Conservation (phyloP, 352 stramenopile species). For the Aphanomyces euteiches region DNA sequence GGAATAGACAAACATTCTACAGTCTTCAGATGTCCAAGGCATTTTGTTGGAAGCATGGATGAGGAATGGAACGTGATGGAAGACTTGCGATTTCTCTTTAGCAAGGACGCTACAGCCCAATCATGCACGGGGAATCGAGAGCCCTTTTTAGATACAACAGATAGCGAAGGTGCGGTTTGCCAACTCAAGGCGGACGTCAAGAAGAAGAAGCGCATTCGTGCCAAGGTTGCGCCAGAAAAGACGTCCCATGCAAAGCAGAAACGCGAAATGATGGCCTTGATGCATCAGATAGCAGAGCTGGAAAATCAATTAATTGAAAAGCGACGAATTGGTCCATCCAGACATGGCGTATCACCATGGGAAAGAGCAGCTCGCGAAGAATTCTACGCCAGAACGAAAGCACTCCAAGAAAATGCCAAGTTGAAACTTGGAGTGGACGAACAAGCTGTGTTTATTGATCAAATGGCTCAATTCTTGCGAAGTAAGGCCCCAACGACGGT, state of each 20-base stretch:
- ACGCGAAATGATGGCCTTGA: background rate
- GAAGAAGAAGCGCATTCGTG: too few relatives aligned
- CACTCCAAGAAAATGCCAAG: slow-evolving; percentile 13
- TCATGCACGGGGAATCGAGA: background rate
- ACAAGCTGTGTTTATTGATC: slow-evolving; percentile 9
- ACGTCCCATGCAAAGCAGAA: background rate
- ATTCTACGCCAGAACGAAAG: background rate
- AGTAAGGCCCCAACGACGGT: background rate
- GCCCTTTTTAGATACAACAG: too few relatives aligned
- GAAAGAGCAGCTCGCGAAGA: slow-evolving; percentile 10
- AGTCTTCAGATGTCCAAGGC: too few relatives aligned
- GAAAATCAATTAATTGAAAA: background rate
- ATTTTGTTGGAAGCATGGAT: background rate
- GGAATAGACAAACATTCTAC: too few relatives aligned
- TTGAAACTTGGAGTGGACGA: background rate
- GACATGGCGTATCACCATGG: background rate
- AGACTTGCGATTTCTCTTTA: slow-evolving; percentile 20
- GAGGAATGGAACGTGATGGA: background rate
- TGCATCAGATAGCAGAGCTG: background rate
- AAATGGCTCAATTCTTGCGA: background rate
- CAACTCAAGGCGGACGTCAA: background rate
- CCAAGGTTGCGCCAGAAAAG: background rate
- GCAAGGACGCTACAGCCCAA: background rate
- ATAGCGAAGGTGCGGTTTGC: background rate
- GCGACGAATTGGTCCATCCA: background rate